A percentile compares a stretch with the other conserved stretches of the same genome.
phyloP scores from a whole-genome alignment of 176 grass and related monocot species.

The Echinochloa phyllopogon region DNA sequence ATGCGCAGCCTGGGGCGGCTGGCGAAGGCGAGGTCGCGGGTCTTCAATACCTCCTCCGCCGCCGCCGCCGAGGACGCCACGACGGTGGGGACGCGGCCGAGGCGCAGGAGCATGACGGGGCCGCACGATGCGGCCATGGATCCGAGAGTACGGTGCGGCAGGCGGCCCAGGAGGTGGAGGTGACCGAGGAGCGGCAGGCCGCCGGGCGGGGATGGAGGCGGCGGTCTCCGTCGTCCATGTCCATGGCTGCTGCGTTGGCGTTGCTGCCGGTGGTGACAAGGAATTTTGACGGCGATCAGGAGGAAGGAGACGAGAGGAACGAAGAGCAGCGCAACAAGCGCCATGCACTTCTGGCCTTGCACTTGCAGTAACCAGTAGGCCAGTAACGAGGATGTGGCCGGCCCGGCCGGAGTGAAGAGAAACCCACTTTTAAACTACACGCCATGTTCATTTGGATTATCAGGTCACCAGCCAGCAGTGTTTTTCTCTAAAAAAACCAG shows the following conservation, averaged over 20 bases:
- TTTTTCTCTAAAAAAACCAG: too few species aligned
- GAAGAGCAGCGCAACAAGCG: background rate
- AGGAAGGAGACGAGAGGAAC: background rate
- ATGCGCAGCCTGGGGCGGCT: slow-evolving; percentile 22
- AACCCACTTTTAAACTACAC: too few species aligned
- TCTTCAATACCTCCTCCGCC: slow-evolving; percentile 52
- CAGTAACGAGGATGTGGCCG: too few species aligned
- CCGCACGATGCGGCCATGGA: slow-evolving; percentile 47
- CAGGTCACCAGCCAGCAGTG: too few species aligned
- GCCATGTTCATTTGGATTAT: too few species aligned
- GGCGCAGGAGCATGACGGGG: slow-evolving; percentile 52
- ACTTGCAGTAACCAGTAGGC: too few species aligned
- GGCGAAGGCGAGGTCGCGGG: slow-evolving; percentile 56
- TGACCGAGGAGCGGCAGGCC: slow-evolving; percentile 59
- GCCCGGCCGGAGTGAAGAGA: too few species aligned
- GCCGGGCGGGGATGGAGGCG: slow-evolving; percentile 47
- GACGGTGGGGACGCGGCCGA: slow-evolving; percentile 57
- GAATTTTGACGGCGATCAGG: background rate
- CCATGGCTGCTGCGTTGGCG: too few species aligned
- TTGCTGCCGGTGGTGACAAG: too few species aligned
- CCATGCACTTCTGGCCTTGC: too few species aligned
- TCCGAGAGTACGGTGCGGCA: slow-evolving; percentile 41
- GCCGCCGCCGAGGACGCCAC: slow-evolving; percentile 57
- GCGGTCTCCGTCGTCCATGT: too few species aligned
- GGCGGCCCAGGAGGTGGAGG: slow-evolving; percentile 53